These are phyloP conservation scores for Chlorella sorokiniana DNA, from an alignment of 139 green algal genomes.

Conservation along the genomic window DNA sequence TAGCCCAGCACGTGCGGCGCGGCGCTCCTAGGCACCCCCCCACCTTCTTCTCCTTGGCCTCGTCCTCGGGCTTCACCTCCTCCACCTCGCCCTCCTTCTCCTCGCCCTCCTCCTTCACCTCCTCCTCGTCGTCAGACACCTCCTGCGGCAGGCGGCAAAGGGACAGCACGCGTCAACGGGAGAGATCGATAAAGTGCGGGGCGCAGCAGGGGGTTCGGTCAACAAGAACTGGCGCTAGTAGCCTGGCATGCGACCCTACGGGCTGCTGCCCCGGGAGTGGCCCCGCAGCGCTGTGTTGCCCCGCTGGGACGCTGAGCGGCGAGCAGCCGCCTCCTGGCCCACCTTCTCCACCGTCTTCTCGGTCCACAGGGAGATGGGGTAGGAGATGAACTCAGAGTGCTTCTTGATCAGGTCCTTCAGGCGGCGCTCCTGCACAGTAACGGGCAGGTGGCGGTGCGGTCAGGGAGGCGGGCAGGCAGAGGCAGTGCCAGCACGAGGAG, in stretches of 20 bases:
- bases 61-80: slow-evolving; percentile 66
- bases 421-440: slow-evolving; percentile 76
- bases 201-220: too few relatives aligned
- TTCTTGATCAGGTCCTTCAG: slow-evolving; percentile 99
- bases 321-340: too few relatives aligned
- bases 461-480: neutral
- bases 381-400: slow-evolving; percentile 99
- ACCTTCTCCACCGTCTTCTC: slow-evolving; percentile 99
- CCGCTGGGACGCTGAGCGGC: too few relatives aligned
- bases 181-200: neutral
- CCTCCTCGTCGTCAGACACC: slow-evolving; percentile 61
- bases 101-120: slow-evolving; percentile 75
- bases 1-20: neutral
- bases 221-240: too few relatives aligned
- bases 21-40: neutral
- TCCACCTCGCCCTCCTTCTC: slow-evolving; percentile 77
- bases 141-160: slow-evolving; percentile 17
- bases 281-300: too few relatives aligned
- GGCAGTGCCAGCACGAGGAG: too few relatives aligned
- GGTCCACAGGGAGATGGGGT: slow-evolving; percentile 97
- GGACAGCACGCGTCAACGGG: neutral
- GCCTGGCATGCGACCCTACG: too few relatives aligned
- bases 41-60: slow-evolving; percentile 85
- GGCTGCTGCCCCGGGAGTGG: too few relatives aligned
- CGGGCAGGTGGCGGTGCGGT: neutral